Percentiles rank a stretch among this genome's conserved stretches.
Evolutionary conservation across 2,329 filamentous ascomycete species (phyloP).

Genomic region (Colletotrichum brevisporum): DNA sequence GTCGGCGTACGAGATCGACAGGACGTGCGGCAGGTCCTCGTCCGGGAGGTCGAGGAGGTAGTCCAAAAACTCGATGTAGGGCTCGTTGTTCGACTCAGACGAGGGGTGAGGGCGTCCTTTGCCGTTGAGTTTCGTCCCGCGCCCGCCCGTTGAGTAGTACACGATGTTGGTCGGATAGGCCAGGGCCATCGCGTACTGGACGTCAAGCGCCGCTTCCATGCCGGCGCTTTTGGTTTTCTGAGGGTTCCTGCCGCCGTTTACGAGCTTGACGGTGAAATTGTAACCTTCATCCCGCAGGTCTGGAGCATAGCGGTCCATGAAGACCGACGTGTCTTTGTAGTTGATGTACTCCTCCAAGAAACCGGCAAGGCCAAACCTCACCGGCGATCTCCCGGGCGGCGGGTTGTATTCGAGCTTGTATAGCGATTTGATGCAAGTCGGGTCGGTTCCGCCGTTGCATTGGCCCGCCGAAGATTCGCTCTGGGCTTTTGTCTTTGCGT

Average conservation of each 20-base stretch:
- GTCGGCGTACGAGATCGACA: slow-evolving; percentile 72
- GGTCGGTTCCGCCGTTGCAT: slow-evolving; percentile 46
- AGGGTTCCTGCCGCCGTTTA: slow-evolving; percentile 61
- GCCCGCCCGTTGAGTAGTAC: slow-evolving; percentile 62
- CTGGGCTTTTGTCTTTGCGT: neutral
- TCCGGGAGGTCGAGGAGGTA: slow-evolving; percentile 62
- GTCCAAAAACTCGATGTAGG: slow-evolving; percentile 68
- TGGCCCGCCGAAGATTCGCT: neutral
- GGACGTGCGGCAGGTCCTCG: slow-evolving; percentile 65
- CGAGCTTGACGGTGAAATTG: slow-evolving; percentile 56
- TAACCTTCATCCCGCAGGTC: slow-evolving; percentile 52
- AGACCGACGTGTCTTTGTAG: slow-evolving; percentile 57
- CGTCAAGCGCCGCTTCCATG: slow-evolving; percentile 62
- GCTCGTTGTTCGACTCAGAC: slow-evolving; percentile 63
- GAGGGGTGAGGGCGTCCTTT: slow-evolving; percentile 52
- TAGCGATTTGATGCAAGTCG: slow-evolving; percentile 57
- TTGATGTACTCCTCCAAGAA: slow-evolving; percentile 65
- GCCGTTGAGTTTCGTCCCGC: slow-evolving; percentile 57
- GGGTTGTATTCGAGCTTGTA: slow-evolving; percentile 59
- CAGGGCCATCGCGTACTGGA: slow-evolving; percentile 63
- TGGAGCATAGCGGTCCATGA: slow-evolving; percentile 54
- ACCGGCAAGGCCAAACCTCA: slow-evolving; percentile 62
- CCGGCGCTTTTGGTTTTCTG: slow-evolving; percentile 56
- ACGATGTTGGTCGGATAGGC: slow-evolving; percentile 59
- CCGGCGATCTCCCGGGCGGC: slow-evolving; percentile 48